Conservation (phyloP, 202 grass and related monocot genomes). For the Schoenoplectus tabernaemontani region DNA sequence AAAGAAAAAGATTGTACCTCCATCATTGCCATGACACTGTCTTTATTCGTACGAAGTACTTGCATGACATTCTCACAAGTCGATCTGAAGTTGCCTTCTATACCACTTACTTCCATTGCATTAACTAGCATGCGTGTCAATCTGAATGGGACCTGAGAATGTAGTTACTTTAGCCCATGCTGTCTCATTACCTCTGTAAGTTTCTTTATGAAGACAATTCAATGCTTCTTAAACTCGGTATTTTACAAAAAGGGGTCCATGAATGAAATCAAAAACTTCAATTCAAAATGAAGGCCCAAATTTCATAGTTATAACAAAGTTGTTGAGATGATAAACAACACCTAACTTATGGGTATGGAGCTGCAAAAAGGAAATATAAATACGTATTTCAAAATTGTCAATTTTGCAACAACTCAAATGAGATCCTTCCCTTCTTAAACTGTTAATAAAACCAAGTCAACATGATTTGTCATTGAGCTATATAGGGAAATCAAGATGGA, state of each 20-base stretch:
- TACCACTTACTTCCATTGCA: constrained; percentile 99
- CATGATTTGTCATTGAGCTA: neutral
- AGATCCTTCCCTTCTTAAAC: neutral
- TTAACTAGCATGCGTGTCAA: constrained; percentile 98
- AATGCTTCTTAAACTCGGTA: neutral
- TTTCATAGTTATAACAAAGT: constrained; percentile 1
- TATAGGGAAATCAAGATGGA: constrained; percentile 4
- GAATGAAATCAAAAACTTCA: neutral
- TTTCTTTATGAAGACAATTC: neutral
- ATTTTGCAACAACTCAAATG: neutral
- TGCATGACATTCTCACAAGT: constrained; percentile 99
- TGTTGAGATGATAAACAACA: too few species aligned
- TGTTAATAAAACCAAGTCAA: neutral
- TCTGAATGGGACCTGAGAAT: constrained; percentile 78
- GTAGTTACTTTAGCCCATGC: constrained; percentile 13
- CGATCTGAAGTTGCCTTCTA: constrained; percentile 93
- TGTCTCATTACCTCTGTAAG: neutral
- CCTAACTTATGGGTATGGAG: neutral
- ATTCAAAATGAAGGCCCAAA: neutral
- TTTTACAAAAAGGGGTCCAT: neutral
- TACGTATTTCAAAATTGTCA: neutral
- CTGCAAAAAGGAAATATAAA: neutral
- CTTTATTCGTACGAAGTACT: constrained; percentile 93
- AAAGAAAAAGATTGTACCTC: constrained; percentile 42
- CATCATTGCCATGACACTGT: constrained; percentile 99